Conservation (phyloP, 441 rosid species). For the Populus hybrid region DNA sequence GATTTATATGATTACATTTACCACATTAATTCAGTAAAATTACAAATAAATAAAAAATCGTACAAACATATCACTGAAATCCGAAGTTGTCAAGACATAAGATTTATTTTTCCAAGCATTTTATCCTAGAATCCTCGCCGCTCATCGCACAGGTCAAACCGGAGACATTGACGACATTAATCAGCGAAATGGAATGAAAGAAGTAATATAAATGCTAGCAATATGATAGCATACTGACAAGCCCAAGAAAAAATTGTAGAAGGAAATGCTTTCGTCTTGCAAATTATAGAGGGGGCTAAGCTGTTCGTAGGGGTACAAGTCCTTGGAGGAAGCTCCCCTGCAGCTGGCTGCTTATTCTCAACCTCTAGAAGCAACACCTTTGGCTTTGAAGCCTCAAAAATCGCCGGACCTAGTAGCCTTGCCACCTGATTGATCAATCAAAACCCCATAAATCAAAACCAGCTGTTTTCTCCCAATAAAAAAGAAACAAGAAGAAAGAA, state of each 20-base stretch:
- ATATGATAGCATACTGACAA: not conserved
- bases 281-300: not conserved
- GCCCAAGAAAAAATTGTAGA: not conserved
- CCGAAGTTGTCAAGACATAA: too few species aligned
- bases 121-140: too few species aligned
- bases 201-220: not conserved
- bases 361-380: not conserved
- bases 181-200: not conserved
- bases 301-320: not conserved
- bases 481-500: not conserved
- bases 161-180: too few species aligned
- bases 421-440: not conserved
- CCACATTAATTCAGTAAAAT: too few species aligned
- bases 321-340: not conserved
- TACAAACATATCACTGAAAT: too few species aligned
- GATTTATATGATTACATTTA: too few species aligned
- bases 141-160: too few species aligned
- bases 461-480: too few species aligned
- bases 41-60: too few species aligned
- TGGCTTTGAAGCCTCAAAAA: not conserved
- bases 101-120: too few species aligned
- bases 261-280: not conserved
- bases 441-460: not conserved
- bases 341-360: not conserved
- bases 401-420: conserved; percentile 1